Evolutionary conservation across 768 basidiomycete genomes (phyloP), one percentile per base, ranked within the genome.

Genomic region (Boletellus ananiceps): DNA sequence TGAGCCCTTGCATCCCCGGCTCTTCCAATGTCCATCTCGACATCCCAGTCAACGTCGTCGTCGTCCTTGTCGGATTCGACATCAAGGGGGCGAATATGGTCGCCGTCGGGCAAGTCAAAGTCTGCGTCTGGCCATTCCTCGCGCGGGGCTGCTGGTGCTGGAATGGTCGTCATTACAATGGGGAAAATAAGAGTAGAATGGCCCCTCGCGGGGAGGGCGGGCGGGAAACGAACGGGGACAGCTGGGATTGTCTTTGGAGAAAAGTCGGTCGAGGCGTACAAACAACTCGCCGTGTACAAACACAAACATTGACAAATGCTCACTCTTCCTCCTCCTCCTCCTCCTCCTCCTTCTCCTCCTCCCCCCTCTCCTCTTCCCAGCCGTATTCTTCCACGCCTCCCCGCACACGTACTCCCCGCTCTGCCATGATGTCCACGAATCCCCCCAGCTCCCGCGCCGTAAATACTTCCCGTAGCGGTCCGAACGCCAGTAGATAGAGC

Each of bases 61-160:
- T 80, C 75, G 50, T 82, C 81, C 69, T 77, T 84, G 74, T 86
- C 84, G 18, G 77, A 76, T 55, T 79, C 78, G 15, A 70, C 67
- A 56, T 75, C 78, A 21, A 75, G 76, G 33, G 83, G 68, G 57
- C 84, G 80, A 44, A 88, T 77, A 42, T 80, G 74, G 41, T 79
- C 79, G 37, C 80, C 88, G 41, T 92, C 89, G 47, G 86, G 83
- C 18, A 92, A 72, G 64, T 90, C 89, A 63, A 92, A 91, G 69
- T 92, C 89, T 53, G 86, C 85, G 67, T 92, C 89, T 38, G 80
- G 77, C 88, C 89, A 92, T 72, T 90, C 87, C 69, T 92, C 88
- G 54, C 79, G 78, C 47, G 72, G 68, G 54, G 76, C 71, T 40
- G 78, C 70, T 12, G 82, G 84, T 5, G 83, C 79, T 33, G 79